Evolutionary conservation across 768 basidiomycete species (phyloP).

Genomic region (Lactifluus volemus): DNA sequence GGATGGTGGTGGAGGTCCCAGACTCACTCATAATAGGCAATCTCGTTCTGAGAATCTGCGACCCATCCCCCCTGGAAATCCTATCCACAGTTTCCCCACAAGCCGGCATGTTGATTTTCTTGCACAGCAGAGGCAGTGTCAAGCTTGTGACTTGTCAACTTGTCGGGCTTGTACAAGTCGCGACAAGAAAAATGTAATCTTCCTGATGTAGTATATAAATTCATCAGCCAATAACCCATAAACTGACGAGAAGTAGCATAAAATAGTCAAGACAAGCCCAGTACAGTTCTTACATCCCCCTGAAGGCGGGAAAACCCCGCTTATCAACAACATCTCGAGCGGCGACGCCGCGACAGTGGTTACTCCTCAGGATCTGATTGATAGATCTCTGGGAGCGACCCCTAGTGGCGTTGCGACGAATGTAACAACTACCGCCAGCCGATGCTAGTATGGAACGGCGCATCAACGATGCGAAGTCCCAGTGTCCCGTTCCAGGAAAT

Average conservation of each 20-base stretch:
- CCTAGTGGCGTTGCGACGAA: slow-evolving; percentile 45
- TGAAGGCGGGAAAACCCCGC: neutral
- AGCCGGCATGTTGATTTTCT: slow-evolving; percentile 37
- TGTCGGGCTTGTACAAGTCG: too few relatives aligned
- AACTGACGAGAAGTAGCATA: too few relatives aligned
- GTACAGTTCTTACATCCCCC: slow-evolving; percentile 37
- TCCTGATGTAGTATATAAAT: too few relatives aligned
- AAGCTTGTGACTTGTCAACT: too few relatives aligned
- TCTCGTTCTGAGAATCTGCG: slow-evolving; percentile 58
- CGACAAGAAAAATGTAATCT: too few relatives aligned
- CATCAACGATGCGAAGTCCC: slow-evolving; percentile 83
- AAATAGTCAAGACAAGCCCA: too few relatives aligned
- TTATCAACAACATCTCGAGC: neutral
- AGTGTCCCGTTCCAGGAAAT: slow-evolving; percentile 88
- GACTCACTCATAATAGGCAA: slow-evolving; percentile 31
- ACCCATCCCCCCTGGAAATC: slow-evolving; percentile 21
- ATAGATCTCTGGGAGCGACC: slow-evolving; percentile 14
- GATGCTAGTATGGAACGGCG: slow-evolving; percentile 78
- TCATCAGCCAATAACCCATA: too few relatives aligned
- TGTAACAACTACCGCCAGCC: slow-evolving; percentile 84
- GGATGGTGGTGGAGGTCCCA: slow-evolving; percentile 30
- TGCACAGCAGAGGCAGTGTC: slow-evolving; percentile 6
- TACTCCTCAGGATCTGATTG: slow-evolving; percentile 13
- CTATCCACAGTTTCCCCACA: slow-evolving; percentile 20
- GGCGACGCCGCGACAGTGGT: neutral